Evolutionary conservation across 1,284 basidiomycete genomes (phyloP).

Genomic region (Neolentinus lepideus): DNA sequence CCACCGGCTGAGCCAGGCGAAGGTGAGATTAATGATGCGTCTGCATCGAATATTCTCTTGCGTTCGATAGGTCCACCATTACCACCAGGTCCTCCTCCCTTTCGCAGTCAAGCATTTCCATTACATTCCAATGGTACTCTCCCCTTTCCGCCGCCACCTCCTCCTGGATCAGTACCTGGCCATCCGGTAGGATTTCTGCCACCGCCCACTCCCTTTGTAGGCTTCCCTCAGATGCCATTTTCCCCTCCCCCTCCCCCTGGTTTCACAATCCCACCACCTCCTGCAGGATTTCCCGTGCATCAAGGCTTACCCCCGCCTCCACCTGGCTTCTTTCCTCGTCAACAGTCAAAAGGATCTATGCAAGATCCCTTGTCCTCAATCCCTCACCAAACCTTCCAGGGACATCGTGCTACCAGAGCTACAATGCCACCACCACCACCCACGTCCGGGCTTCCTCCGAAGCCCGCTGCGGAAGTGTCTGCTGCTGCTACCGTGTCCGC

Average conservation of each 20-base stretch:
- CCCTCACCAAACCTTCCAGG: conserved; percentile 63
- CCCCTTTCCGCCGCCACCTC: conserved; percentile 20
- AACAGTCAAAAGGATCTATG: conserved; percentile 38
- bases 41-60: not conserved
- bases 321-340: conserved; percentile 45
- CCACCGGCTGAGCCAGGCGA: conserved; percentile 39
- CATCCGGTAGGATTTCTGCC: conserved; percentile 27
- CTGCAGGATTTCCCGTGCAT: conserved; percentile 20
- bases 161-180: conserved; percentile 20
- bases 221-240: conserved; percentile 16
- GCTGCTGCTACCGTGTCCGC: conserved; percentile 70
- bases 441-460: conserved; percentile 7
- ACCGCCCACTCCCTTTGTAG: conserved; percentile 17
- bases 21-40: conserved; percentile 6
- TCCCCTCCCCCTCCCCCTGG: conserved; percentile 5
- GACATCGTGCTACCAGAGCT: conserved; percentile 35
- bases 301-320: conserved; percentile 17
- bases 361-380: conserved; percentile 59
- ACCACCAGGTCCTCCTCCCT: conserved; percentile 15
- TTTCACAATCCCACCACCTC: conserved; percentile 17
- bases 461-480: conserved; percentile 16
- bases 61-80: conserved; percentile 11
- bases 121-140: conserved; percentile 7
- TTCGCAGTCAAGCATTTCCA: conserved; percentile 11
- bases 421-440: conserved; percentile 14